These are phyloP conservation scores for Solanum lycopersicoides DNA, from an alignment of 257 asterid genomes.

Conservation along the genomic window DNA sequence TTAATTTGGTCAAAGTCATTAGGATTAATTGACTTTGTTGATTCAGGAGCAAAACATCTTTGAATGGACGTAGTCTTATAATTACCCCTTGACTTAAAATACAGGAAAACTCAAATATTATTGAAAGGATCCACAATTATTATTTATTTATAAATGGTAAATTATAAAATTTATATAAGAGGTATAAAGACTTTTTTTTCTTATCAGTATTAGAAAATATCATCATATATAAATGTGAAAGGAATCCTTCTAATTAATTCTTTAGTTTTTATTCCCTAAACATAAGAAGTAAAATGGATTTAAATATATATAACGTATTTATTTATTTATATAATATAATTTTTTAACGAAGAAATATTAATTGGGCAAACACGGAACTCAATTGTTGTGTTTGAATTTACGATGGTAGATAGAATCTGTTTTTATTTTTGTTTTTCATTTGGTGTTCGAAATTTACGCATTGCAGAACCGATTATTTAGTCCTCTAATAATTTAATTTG, in stretches of 20 bases:
- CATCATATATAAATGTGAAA: background rate
- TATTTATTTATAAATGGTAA: background rate
- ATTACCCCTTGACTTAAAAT: background rate
- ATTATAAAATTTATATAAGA: background rate
- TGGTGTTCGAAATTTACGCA: too few relatives aligned
- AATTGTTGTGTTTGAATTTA: background rate
- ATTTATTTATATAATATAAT: background rate
- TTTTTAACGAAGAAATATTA: background rate
- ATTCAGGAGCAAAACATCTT: background rate
- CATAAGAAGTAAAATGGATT: too few relatives aligned
- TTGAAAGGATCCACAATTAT: background rate
- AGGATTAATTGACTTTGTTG: background rate
- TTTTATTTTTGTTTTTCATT: too few relatives aligned
- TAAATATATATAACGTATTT: too few relatives aligned
- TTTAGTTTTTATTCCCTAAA: background rate
- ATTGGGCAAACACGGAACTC: accelerated
- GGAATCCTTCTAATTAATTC: background rate
- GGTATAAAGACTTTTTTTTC: background rate
- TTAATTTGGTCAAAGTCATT: background rate
- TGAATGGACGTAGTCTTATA: background rate
- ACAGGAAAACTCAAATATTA: background rate
- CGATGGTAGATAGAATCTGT: background rate
- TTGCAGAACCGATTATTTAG: too few relatives aligned
- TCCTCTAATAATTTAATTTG: background rate
- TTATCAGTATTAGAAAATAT: background rate